Evolutionary conservation across 805 yeast genomes (phyloP).

Genomic region (Tetrapisispora phaffii): DNA sequence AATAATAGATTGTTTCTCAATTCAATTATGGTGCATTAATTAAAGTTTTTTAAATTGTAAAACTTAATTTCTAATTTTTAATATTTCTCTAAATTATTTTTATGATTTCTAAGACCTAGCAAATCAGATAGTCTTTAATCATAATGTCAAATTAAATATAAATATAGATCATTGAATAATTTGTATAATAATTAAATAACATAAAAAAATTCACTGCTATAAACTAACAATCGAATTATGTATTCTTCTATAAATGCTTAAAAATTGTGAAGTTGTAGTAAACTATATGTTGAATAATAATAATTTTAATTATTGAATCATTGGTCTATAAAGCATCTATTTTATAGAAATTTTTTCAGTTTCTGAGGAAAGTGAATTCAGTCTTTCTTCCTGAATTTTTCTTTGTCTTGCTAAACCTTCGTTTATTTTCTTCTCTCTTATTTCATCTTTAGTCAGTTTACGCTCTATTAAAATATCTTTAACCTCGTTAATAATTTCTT

Average conservation of each 20-base stretch:
- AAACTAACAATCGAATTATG: not conserved
- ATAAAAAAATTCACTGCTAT: slow-evolving; percentile 3
- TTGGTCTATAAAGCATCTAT: not conserved
- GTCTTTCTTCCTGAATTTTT: slow-evolving; percentile 3
- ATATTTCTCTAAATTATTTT: slow-evolving; percentile 1
- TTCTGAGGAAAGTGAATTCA: not conserved
- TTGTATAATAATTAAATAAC: slow-evolving; percentile 4
- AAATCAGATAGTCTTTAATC: not conserved
- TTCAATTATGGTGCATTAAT: slow-evolving; percentile 9
- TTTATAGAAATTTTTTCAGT: not conserved
- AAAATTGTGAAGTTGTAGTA: no score
- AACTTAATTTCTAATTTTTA: slow-evolving; percentile 5
- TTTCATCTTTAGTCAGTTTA: slow-evolving; percentile 47
- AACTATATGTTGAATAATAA: no score
- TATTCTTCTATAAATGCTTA: no score
- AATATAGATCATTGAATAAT: slow-evolving; percentile 6
- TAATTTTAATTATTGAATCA: no score
- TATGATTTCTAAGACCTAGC: not conserved
- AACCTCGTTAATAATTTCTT: slow-evolving; percentile 18
- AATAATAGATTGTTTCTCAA: not conserved
- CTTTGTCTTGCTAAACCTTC: slow-evolving; percentile 35
- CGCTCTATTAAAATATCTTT: not conserved
- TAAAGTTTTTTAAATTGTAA: slow-evolving; percentile 2
- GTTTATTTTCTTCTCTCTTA: slow-evolving; percentile 41
- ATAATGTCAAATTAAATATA: slow-evolving; percentile 1